Evolutionary conservation across 352 stramenopile species (phyloP).

Genomic region (Ophiocytium majus): DNA sequence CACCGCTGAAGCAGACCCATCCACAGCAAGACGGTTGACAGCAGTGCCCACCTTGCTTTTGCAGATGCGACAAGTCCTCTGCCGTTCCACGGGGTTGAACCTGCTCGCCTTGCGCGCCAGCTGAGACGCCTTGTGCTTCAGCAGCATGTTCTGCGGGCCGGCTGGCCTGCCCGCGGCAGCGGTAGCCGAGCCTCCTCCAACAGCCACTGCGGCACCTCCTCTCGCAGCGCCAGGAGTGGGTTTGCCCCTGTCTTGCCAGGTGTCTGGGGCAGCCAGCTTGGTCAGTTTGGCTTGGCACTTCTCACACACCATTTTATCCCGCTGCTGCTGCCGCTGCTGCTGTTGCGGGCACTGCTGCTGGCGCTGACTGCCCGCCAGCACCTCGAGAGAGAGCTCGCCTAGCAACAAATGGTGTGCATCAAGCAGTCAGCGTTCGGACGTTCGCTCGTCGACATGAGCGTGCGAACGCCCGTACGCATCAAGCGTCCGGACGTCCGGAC

Average conservation of each 20-base stretch:
- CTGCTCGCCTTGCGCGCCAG: not conserved
- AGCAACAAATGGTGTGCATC: too few relatives aligned
- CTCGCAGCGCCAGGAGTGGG: not conserved
- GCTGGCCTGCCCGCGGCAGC: not conserved
- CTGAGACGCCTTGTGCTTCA: constrained; percentile 12
- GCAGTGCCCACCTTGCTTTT: constrained; percentile 19
- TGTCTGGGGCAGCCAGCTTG: not conserved
- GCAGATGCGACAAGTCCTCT: constrained; percentile 11
- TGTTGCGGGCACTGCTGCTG: too few relatives aligned
- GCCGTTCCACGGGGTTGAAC: constrained; percentile 2
- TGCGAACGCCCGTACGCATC: too few relatives aligned
- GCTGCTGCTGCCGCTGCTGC: too few relatives aligned
- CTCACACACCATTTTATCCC: constrained; percentile 22
- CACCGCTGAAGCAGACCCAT: too few relatives aligned
- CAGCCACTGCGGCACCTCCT: not conserved
- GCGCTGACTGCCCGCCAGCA: too few relatives aligned
- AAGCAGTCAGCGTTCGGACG: too few relatives aligned
- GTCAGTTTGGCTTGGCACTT: constrained; percentile 17
- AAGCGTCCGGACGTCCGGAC: too few relatives aligned
- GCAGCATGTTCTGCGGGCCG: constrained; percentile 15
- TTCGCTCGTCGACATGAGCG: too few relatives aligned
- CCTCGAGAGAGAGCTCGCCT: too few relatives aligned
- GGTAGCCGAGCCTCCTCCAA: not conserved
- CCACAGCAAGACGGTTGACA: too few relatives aligned
- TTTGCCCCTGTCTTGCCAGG: constrained; percentile 16